Conservation (phyloP, 345 rosid species). For the Citrus glauca region DNA sequence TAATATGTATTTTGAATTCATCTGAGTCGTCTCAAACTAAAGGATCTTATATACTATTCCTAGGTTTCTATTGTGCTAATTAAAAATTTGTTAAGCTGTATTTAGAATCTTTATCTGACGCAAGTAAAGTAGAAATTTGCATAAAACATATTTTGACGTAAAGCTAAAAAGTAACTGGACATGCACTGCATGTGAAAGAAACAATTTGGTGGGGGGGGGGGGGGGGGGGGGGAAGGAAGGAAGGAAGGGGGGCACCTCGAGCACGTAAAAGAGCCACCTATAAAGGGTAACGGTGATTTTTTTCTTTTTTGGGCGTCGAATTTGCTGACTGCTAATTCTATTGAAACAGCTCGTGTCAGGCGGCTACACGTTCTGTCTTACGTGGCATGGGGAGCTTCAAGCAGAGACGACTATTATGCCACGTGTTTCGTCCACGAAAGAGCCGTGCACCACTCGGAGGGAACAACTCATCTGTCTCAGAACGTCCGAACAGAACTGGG, state of each 20-base stretch:
- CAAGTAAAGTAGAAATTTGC: background rate
- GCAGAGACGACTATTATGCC: background rate
- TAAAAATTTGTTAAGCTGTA: no score
- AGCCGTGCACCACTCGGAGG: conserved; percentile 47
- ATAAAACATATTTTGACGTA: background rate
- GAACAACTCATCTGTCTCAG: conserved; percentile 43
- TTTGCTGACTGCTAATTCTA: background rate
- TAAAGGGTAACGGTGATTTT: background rate
- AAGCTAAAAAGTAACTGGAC: background rate
- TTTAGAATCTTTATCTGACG: background rate
- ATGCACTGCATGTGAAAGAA: background rate
- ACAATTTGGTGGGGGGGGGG: background rate
- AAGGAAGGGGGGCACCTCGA: no score
- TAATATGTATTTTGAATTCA: background rate
- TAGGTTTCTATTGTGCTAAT: no score
- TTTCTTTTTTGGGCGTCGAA: no score
- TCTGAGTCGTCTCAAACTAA: background rate
- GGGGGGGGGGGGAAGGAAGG: no score
- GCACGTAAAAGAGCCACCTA: background rate
- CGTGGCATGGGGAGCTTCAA: background rate
- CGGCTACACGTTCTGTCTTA: background rate
- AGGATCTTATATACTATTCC: background rate
- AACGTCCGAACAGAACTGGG: conserved; percentile 46
- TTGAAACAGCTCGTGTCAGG: conserved; percentile 3
- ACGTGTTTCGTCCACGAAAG: conserved; percentile 10